Evolutionary conservation across 2,329 filamentous ascomycete species (phyloP), one percentile per base, ranked within the genome.

Genomic region (Didymella exigua): DNA sequence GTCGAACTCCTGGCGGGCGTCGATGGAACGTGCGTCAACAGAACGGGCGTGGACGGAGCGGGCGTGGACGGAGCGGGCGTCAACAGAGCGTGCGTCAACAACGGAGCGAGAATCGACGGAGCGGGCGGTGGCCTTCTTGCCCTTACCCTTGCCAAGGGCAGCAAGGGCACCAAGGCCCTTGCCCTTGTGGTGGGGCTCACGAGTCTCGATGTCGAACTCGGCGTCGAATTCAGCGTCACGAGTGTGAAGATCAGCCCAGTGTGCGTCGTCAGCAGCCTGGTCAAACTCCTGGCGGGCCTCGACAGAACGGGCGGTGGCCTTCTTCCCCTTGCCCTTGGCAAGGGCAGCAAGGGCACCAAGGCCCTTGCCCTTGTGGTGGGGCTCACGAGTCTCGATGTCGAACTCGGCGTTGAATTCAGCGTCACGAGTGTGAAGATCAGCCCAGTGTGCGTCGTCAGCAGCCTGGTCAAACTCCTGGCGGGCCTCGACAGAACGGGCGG

Each of bases 281-380:
- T 36, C 33, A 10, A 36, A 36, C 5, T 18, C 18, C 16, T 36
- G 18, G 4, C 31, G 43, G 36, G 36, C 30, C 42, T 60, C 58
- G 27, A n/a, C n/a, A n/a, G n/a, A n/a, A n/a, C n/a, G n/a, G n/a
- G n/a, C n/a, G 26, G 10, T 10, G 26, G 1, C 4, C 47, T 37
- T 36, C 43, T 60, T 60, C 18, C 47, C n/a, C n/a, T n/a, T n/a
- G n/a, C n/a, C n/a, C n/a, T n/a, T n/a, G n/a, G n/a, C n/a, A n/a
- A n/a, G n/a, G n/a, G n/a, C n/a, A n/a, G n/a, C n/a, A n/a, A n/a
- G n/a, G n/a, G n/a, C n/a, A n/a, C n/a, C n/a, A n/a, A 43, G 54
- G 11, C 45, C 54, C 31, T 43, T 53, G 24, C 56, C 58, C 49
- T 61, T 60, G 51, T 60, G 54, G 34, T 59, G 60, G 16, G 53